Percentiles rank a stretch among this genome's conserved stretches.
phyloP scores from a whole-genome alignment of 2,329 filamentous ascomycete genomes.

The Pseudocercospora musae region DNA sequence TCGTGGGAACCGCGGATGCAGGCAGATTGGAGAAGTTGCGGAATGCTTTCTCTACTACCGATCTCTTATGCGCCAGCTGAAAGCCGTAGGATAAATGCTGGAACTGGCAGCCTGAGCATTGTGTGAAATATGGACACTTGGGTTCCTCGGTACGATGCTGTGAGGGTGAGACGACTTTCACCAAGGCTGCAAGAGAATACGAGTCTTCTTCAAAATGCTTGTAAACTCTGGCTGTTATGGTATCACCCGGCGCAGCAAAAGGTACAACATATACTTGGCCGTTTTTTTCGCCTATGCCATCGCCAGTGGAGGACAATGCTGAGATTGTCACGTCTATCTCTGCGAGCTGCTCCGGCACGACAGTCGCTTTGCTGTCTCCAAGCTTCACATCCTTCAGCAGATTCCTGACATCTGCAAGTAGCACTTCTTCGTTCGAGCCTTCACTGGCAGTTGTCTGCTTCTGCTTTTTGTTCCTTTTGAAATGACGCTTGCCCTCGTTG shows the following conservation, averaged over 20 bases:
- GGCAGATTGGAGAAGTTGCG: constrained; percentile 83
- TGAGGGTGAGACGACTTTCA: constrained; percentile 72
- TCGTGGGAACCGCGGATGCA: constrained; percentile 67
- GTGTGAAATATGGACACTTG: constrained; percentile 79
- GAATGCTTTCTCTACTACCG: constrained; percentile 87
- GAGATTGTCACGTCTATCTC: constrained; percentile 80
- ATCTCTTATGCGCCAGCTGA: constrained; percentile 79
- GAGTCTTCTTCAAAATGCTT: constrained; percentile 63
- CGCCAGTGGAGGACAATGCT: constrained; percentile 84
- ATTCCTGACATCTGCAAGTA: constrained; percentile 45
- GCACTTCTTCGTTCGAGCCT: constrained; percentile 49
- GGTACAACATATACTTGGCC: constrained; percentile 79
- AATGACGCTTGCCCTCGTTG: constrained; percentile 38
- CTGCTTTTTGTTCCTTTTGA: constrained; percentile 48
- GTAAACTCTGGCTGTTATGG: constrained; percentile 72
- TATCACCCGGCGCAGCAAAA: constrained; percentile 83
- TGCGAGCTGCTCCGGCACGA: constrained; percentile 59
- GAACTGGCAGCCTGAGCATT: constrained; percentile 91
- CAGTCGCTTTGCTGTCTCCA: constrained; percentile 11
- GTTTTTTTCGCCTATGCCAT: constrained; percentile 74
- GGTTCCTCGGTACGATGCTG: constrained; percentile 72
- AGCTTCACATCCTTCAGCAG: constrained; percentile 39
- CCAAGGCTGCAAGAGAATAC: constrained; percentile 77
- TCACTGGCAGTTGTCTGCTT: constrained; percentile 43
- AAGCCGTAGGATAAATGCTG: constrained; percentile 91